Conservation (phyloP, 164 flowering plant species). For the grape (Vitis vinifera) region DNA sequence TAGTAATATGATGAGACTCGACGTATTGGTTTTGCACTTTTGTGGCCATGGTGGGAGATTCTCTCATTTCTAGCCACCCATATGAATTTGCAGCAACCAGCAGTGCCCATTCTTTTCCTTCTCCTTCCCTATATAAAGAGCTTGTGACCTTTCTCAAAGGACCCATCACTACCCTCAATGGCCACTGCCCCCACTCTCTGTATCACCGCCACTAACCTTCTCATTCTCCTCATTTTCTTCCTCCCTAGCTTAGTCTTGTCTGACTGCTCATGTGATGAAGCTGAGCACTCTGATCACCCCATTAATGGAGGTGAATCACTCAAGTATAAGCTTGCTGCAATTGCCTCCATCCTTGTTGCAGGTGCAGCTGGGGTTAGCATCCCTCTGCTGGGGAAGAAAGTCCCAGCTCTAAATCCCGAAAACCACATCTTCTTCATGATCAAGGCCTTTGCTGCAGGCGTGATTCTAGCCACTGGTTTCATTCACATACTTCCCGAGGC, state of each 20-base stretch:
- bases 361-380: slow-evolving; percentile 37
- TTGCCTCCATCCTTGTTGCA: slow-evolving; percentile 28
- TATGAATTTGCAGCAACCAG: no score
- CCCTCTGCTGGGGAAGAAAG: slow-evolving; percentile 27
- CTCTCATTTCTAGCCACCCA: no score
- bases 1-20: no score
- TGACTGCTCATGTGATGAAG: slow-evolving; percentile 24
- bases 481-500: slow-evolving; percentile 40
- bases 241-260: slow-evolving; percentile 17
- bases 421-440: slow-evolving; percentile 33
- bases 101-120: no score
- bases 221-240: slow-evolving; percentile 5
- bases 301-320: slow-evolving; percentile 14
- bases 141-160: no score
- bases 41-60: no score
- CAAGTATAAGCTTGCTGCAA: slow-evolving; percentile 24
- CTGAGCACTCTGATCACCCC: neutral
- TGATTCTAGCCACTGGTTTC: slow-evolving; percentile 40
- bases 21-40: no score
- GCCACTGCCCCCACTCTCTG: no score
- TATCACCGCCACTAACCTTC: no score
- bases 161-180: no score
- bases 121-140: no score
- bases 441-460: slow-evolving; percentile 51
- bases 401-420: slow-evolving; percentile 31